Conservation (phyloP, 805 yeast species). For the Sugiyamaella qingdaonensis region DNA sequence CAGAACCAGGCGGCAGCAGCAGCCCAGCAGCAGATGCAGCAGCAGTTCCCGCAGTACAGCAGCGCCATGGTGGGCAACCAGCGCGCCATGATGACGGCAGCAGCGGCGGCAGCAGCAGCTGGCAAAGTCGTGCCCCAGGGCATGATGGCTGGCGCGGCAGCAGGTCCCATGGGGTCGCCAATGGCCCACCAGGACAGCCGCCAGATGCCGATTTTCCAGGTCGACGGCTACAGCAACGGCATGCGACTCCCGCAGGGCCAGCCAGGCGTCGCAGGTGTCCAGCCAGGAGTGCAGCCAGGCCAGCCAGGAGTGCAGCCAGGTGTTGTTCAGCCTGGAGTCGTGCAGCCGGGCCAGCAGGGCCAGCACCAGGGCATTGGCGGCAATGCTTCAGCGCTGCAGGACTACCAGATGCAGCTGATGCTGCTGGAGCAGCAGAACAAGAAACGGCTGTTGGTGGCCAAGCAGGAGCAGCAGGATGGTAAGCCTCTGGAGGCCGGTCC, state of each 20-base stretch:
- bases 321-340: no score
- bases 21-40: constrained; percentile 19
- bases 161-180: constrained; percentile 15
- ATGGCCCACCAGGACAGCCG: constrained; percentile 12
- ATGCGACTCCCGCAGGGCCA: constrained; percentile 15
- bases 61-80: constrained; percentile 25
- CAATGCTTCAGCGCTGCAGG: constrained; percentile 60
- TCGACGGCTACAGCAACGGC: constrained; percentile 19
- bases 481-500: constrained; percentile 14
- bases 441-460: constrained; percentile 47
- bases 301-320: background rate
- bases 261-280: constrained; percentile 10
- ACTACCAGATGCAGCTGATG: constrained; percentile 76
- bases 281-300: constrained; percentile 7
- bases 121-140: constrained; percentile 15
- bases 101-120: constrained; percentile 12
- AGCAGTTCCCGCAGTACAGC: constrained; percentile 24
- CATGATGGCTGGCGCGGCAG: constrained; percentile 5
- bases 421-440: constrained; percentile 72
- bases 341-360: constrained; percentile 25
- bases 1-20: constrained; percentile 16
- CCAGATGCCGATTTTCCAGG: constrained; percentile 20
- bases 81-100: constrained; percentile 25
- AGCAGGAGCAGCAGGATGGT: constrained; percentile 34
- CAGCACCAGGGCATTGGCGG: constrained; percentile 32